Evolutionary conservation across 83 land plant genomes (phyloP).

Genomic region (Picea engelmannii): DNA sequence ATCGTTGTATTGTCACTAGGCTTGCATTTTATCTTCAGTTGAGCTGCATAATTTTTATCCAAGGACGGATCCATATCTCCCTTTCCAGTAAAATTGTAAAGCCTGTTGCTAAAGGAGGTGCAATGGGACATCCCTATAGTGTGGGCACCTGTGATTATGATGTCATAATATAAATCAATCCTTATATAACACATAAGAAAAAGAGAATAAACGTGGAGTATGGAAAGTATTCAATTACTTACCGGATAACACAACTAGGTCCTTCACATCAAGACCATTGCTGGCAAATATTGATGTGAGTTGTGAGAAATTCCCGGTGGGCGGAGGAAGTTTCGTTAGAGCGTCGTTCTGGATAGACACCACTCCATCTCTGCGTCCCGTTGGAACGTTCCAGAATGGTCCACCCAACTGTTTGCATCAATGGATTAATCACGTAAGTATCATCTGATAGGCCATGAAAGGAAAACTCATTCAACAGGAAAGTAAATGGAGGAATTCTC

Average conservation of each 20-base stretch:
- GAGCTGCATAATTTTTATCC: constrained; percentile 16
- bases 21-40: constrained; percentile 14
- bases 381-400: constrained; percentile 60
- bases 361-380: constrained; percentile 59
- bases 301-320: constrained; percentile 32
- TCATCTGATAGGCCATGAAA: no score
- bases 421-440: no score
- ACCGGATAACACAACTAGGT: constrained; percentile 60
- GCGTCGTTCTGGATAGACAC: constrained; percentile 36
- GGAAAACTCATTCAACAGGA: no score
- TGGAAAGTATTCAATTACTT: not conserved
- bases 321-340: constrained; percentile 40
- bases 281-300: constrained; percentile 34
- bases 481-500: no score
- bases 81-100: constrained; percentile 23
- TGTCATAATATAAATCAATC: no score
- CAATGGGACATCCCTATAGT: constrained; percentile 30
- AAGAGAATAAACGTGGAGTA: no score
- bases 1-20: not conserved
- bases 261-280: constrained; percentile 38
- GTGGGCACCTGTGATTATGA: constrained; percentile 25
- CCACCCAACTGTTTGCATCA: constrained; percentile 30
- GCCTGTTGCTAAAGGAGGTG: constrained; percentile 14
- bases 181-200: no score
- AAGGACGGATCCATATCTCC: constrained; percentile 25